Conservation (phyloP, 495 filamentous ascomycete genomes). For the Hyaloscypha variabilis region DNA sequence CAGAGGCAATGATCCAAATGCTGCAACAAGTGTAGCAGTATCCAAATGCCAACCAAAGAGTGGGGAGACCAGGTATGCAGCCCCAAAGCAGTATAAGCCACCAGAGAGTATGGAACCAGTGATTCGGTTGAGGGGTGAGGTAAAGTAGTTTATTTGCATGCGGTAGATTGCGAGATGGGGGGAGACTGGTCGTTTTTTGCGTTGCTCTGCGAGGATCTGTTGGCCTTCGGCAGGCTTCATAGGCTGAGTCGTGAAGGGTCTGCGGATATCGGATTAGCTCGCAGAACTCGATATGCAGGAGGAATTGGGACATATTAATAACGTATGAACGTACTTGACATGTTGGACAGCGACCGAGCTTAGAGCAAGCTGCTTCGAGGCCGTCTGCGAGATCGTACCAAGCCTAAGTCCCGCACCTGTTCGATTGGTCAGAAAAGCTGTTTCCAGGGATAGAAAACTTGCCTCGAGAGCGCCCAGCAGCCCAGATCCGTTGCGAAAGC, state of each 20-base stretch:
- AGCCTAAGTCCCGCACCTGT: too few relatives aligned
- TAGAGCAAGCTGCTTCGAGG: too few relatives aligned
- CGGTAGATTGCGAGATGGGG: conserved; percentile 89
- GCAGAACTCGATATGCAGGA: too few relatives aligned
- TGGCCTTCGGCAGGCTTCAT: conserved; percentile 57
- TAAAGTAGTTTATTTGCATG: conserved; percentile 83
- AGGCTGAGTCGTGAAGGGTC: conserved; percentile 46
- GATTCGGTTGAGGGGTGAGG: conserved; percentile 75
- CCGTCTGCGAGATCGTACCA: too few relatives aligned
- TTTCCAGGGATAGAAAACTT: too few relatives aligned
- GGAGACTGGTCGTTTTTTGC: conserved; percentile 73
- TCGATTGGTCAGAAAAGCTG: too few relatives aligned
- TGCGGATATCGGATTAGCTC: too few relatives aligned
- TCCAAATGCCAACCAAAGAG: conserved; percentile 83
- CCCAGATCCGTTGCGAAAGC: too few relatives aligned
- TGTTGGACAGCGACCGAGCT: too few relatives aligned
- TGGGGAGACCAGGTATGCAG: conserved; percentile 81
- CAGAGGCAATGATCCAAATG: conserved; percentile 45
- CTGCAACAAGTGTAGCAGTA: conserved; percentile 62
- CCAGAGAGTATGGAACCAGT: conserved; percentile 73
- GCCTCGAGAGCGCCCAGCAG: too few relatives aligned
- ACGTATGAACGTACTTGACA: too few relatives aligned
- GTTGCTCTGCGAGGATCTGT: conserved; percentile 78
- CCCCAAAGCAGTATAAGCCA: conserved; percentile 76
- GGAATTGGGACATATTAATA: too few relatives aligned